A percentile compares a stretch with the other conserved stretches of the same genome.
phyloP scores from a whole-genome alignment of 2,329 filamentous ascomycete genomes.

The Cordyceps cateniannulata region DNA sequence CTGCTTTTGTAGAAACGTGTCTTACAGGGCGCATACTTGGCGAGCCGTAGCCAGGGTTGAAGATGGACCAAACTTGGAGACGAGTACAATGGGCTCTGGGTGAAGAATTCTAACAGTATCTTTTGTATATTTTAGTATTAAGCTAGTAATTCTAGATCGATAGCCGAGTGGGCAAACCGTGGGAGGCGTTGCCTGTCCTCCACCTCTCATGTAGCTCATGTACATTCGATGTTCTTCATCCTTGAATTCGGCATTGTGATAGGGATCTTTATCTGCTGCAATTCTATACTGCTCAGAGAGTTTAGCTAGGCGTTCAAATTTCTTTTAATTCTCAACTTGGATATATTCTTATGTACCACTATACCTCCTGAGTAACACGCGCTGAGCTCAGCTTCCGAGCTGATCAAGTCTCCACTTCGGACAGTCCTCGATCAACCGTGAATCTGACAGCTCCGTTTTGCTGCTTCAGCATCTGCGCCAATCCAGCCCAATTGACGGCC shows the following conservation, averaged over 20 bases:
- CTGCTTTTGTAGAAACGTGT: neutral
- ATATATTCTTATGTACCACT: no score
- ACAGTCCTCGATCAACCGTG: neutral
- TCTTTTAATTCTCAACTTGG: no score
- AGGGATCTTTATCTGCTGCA: no score
- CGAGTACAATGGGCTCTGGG: neutral
- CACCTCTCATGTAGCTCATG: no score
- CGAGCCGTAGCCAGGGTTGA: neutral
- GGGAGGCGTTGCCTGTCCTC: neutral
- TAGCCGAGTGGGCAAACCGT: neutral
- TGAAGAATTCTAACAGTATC: no score
- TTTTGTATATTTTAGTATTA: neutral
- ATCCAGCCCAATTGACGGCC: neutral
- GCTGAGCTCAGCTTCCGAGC: neutral
- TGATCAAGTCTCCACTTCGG: neutral
- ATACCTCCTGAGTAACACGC: no score
- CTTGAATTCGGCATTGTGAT: no score
- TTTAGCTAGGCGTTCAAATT: no score
- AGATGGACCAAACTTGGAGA: neutral
- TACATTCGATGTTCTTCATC: no score
- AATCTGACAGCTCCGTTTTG: neutral
- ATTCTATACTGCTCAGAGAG: no score
- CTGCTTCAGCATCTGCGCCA: neutral
- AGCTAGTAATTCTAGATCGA: neutral
- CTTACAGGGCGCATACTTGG: neutral